A percentile compares a stretch with the other conserved stretches of the same genome.
These are phyloP conservation scores for Aspergillus sp. DNA, from an alignment of 2,329 filamentous ascomycete species.

Conservation along the genomic window DNA sequence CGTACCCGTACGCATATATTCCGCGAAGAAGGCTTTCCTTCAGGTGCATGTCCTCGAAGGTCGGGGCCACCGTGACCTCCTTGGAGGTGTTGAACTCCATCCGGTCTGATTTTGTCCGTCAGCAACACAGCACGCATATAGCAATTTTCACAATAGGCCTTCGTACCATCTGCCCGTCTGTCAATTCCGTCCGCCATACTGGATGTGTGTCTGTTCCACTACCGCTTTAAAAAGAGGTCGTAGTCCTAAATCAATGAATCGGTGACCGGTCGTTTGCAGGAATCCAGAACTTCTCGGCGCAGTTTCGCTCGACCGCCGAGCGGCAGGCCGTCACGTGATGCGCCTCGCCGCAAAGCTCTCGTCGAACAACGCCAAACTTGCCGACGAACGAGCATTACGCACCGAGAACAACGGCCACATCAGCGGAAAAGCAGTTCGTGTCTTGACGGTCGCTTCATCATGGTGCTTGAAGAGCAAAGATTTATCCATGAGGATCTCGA, in stretches of 20 bases:
- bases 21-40: slow-evolving; percentile 96
- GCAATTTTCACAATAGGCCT: slow-evolving; percentile 1
- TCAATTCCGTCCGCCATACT: slow-evolving; percentile 91
- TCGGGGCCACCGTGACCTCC: slow-evolving; percentile 87
- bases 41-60: slow-evolving; percentile 90
- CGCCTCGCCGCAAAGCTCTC: slow-evolving; percentile 18
- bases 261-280: not conserved
- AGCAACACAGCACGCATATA: slow-evolving; percentile 9
- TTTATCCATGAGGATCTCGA: slow-evolving; percentile 95
- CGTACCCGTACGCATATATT: slow-evolving; percentile 97
- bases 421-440: not conserved
- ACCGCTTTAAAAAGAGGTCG: slow-evolving; percentile 4
- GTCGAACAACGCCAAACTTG: slow-evolving; percentile 6
- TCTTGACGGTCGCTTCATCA: slow-evolving; percentile 21
- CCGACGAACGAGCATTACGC: not conserved
- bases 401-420: not conserved
- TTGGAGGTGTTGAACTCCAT: slow-evolving; percentile 99
- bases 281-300: slow-evolving; percentile 8
- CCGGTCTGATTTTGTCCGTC: slow-evolving; percentile 51
- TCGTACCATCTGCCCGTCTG: slow-evolving; percentile 66
- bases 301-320: slow-evolving; percentile 15
- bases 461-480: slow-evolving; percentile 89
- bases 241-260: slow-evolving; percentile 5
- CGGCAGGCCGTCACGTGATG: slow-evolving; percentile 19
- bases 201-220: slow-evolving; percentile 12